phyloP scores from a whole-genome alignment of 1,139 yeast genomes.

The Pichia sp. region DNA sequence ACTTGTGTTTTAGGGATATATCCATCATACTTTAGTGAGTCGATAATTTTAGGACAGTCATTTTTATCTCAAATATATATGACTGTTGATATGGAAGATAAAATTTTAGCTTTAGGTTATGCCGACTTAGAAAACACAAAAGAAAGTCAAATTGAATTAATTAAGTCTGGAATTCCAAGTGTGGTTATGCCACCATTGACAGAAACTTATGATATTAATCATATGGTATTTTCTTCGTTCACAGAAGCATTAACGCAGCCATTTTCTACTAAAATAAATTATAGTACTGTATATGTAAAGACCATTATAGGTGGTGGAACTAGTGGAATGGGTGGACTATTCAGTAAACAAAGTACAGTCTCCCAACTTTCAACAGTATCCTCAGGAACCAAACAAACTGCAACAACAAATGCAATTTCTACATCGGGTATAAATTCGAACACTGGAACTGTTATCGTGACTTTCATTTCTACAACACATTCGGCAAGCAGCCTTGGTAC shows the following conservation, averaged over 20 bases:
- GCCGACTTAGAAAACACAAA: constrained; percentile 25
- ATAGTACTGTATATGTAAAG: constrained; percentile 1
- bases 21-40: constrained; percentile 24
- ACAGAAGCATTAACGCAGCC: background rate
- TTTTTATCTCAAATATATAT: constrained; percentile 67
- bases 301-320: background rate
- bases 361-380: background rate
- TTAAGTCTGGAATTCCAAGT: constrained; percentile 12
- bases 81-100: constrained; percentile 67
- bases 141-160: constrained; percentile 10
- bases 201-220: constrained; percentile 5
- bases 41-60: constrained; percentile 57
- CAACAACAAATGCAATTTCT: too few species aligned
- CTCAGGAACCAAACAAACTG: too few species aligned
- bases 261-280: background rate
- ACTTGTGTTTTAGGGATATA: constrained; percentile 13
- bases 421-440: too few species aligned
- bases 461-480: too few species aligned
- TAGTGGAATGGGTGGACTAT: too few species aligned
- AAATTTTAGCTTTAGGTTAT: constrained; percentile 61
- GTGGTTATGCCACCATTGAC: constrained; percentile 2
- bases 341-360: background rate
- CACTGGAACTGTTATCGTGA: too few species aligned
- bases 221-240: constrained; percentile 4
- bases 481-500: too few species aligned